Percentiles rank a stretch among this genome's conserved stretches.
Evolutionary conservation across 805 yeast species (phyloP).

Genomic region (Isabelozyma rhagii): DNA sequence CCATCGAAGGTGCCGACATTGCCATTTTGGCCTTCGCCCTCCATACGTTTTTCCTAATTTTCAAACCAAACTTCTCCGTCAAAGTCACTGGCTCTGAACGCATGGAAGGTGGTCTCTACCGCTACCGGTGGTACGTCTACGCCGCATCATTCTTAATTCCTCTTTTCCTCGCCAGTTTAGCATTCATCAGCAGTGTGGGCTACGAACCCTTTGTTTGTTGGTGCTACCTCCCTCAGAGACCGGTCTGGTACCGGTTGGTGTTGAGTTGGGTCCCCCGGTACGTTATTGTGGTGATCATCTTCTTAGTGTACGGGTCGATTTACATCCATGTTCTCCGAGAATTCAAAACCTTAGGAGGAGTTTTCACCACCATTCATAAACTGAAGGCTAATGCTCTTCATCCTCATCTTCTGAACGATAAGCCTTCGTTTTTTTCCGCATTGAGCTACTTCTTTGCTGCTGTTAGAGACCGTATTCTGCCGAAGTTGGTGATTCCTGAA

Average conservation of each 20-base stretch:
- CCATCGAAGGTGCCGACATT: constrained; percentile 83
- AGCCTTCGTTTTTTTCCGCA: constrained; percentile 33
- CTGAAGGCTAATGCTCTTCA: constrained; percentile 5
- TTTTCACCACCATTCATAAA: constrained; percentile 30
- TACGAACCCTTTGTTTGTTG: constrained; percentile 65
- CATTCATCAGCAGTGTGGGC: constrained; percentile 55
- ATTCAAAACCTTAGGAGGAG: constrained; percentile 52
- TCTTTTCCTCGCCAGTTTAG: constrained; percentile 63
- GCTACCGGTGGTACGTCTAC: constrained; percentile 56
- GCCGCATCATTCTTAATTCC: constrained; percentile 59
- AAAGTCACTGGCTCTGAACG: constrained; percentile 37
- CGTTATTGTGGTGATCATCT: constrained; percentile 57
- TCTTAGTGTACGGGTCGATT: constrained; percentile 64
- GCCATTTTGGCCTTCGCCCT: constrained; percentile 80
- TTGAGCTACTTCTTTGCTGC: constrained; percentile 23
- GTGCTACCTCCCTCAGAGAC: constrained; percentile 75
- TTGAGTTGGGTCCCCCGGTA: constrained; percentile 84
- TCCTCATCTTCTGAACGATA: constrained; percentile 11
- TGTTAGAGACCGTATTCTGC: constrained; percentile 20
- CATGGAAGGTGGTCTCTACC: constrained; percentile 72
- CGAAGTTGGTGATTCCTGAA: constrained; percentile 28
- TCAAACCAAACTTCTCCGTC: constrained; percentile 50
- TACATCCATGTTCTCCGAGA: constrained; percentile 70
- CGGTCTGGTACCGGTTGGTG: constrained; percentile 69
- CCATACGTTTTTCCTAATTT: constrained; percentile 74